Evolutionary conservation across 2,329 filamentous ascomycete species (phyloP).

Genomic region (Venturia effusa): DNA sequence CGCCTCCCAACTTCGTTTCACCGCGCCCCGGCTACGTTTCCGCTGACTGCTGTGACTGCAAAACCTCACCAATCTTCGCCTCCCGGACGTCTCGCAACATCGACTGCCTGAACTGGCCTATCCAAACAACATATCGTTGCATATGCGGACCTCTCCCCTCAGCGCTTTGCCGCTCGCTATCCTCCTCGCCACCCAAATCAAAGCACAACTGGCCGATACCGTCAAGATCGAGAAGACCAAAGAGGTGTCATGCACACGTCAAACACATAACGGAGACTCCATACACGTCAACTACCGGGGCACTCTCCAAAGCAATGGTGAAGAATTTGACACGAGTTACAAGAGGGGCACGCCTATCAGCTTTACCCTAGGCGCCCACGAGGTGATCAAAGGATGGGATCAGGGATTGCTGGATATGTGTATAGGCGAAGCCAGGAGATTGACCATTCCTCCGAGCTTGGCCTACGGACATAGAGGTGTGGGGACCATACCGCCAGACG

Average conservation of each 20-base stretch:
- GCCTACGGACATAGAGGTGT: conserved; percentile 69
- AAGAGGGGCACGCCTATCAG: conserved; percentile 62
- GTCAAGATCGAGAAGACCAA: conserved; percentile 33
- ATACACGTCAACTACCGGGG: conserved; percentile 41
- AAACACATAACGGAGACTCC: conserved; percentile 34
- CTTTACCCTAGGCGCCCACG: conserved; percentile 69
- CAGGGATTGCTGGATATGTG: conserved; percentile 87
- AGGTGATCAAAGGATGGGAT: conserved; percentile 94
- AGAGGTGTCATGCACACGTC: conserved; percentile 31
- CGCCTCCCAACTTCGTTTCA: background rate
- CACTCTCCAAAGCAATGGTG: conserved; percentile 46
- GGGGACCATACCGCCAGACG: conserved; percentile 71
- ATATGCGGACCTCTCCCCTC: background rate
- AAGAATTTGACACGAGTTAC: conserved; percentile 77
- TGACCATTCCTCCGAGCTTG: conserved; percentile 80
- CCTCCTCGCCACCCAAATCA: background rate
- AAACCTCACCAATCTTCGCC: background rate
- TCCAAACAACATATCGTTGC: background rate
- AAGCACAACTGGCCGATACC: conserved; percentile 5
- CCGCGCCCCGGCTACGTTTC: background rate
- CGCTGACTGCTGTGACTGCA: background rate
- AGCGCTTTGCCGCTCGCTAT: background rate
- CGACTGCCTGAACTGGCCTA: background rate
- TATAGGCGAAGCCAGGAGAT: conserved; percentile 76
- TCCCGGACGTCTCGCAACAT: background rate